Base-by-base conservation (phyloP, 768 basidiomycete species). In the Hygrophoropsis aurantiaca region DNA sequence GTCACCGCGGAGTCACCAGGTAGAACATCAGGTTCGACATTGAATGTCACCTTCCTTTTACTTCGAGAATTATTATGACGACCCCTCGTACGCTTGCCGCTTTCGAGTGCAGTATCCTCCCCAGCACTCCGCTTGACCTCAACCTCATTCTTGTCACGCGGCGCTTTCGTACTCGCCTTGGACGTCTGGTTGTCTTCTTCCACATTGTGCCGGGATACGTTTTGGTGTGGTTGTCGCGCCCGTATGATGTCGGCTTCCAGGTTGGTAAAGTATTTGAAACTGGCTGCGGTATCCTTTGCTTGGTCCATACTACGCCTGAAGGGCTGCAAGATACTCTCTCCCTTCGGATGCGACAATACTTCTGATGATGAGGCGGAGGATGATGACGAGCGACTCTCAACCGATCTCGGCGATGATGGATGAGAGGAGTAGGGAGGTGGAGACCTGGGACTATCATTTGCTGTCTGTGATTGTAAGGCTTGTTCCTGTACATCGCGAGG, bases 1-100 rank as follows among this genome's bases (percentile, higher is more conserved):
- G n/a, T n/a, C n/a, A 62, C 65, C 15, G 67, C 65, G 21, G 62
- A 63, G 24, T 74, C 70, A 50, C 76, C 75, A n/a, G 75, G 70
- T 20, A 74, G 66, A 10, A 77, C 74, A 32, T 73, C 80, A 18
- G 82, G 78, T 58, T 83, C 70, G 40, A 85, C 77, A 52, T 89
- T 78, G 56, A 90, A 90, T 8, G 84, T 87, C 24, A 90, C 84
- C 61, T 81, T 86, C 50, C 80, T 73, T 63, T 82, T 47, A 62
- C 67, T 53, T 61, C 57, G 44, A 39, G 58, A 43, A 52, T 56
- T 47, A 46, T n/a, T 53, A 54, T 62, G 35, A 26, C 42, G 52
- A 52, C 55, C 58, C 37, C 47, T 19, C 34, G 53, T 54, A 57
- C 53, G 46, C 47, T 50, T 36, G 50, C 43, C 49, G 55, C 47